phyloP scores from a whole-genome alignment of 164 flowering plant species.

The Umbilicus rupestris region DNA sequence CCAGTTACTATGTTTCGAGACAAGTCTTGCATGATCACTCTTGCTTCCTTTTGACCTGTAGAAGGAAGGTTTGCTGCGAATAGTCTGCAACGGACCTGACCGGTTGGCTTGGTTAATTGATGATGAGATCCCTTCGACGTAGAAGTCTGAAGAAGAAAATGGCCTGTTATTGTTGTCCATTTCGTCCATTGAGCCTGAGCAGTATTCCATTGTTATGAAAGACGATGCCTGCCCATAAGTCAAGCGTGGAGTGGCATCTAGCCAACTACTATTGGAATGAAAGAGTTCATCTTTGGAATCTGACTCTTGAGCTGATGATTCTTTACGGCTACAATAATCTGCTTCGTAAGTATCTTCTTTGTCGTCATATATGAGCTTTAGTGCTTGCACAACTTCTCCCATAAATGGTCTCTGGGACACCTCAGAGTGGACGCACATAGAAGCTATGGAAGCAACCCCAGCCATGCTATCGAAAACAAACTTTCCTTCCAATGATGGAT shows the following conservation, averaged over 20 bases:
- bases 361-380: slow-evolving; percentile 82
- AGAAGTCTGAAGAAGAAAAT: slow-evolving; percentile 44
- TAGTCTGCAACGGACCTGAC: slow-evolving; percentile 76
- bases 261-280: slow-evolving; percentile 66
- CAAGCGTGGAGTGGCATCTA: slow-evolving; percentile 60
- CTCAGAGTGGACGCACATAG: slow-evolving; percentile 93
- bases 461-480: slow-evolving; percentile 77
- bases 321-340: slow-evolving; percentile 60
- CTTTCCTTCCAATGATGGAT: slow-evolving; percentile 61
- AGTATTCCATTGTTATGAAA: slow-evolving; percentile 83
- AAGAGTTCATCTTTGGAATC: slow-evolving; percentile 51
- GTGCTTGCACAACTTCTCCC: slow-evolving; percentile 99
- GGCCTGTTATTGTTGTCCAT: slow-evolving; percentile 42
- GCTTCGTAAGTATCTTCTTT: slow-evolving; percentile 49
- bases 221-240: slow-evolving; percentile 61
- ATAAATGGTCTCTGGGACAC: slow-evolving; percentile 90
- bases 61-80: slow-evolving; percentile 42
- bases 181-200: slow-evolving; percentile 76
- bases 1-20: slow-evolving; percentile 25
- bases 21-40: slow-evolving; percentile 73
- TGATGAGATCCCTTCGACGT: slow-evolving; percentile 34
- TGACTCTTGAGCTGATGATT: slow-evolving; percentile 53
- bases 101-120: slow-evolving; percentile 50
- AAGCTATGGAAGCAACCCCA: slow-evolving; percentile 88
- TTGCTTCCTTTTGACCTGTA: slow-evolving; percentile 67